Percentiles rank a stretch among this genome's conserved stretches.
Evolutionary conservation across 177 flowering plant genomes (phyloP).

Genomic region (Vitis hybrid): DNA sequence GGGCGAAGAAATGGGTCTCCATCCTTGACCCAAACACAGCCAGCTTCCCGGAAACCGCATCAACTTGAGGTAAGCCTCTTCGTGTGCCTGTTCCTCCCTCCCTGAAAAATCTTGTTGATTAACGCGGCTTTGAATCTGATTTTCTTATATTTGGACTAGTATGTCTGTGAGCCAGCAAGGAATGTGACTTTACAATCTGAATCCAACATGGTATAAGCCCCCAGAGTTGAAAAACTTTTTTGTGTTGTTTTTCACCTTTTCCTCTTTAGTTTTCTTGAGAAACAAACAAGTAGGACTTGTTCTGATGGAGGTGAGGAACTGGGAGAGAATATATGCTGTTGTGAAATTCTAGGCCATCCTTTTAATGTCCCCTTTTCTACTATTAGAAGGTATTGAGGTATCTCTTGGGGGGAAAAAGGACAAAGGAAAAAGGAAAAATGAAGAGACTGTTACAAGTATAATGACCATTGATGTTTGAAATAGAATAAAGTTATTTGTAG

Average conservation of each 20-base stretch:
- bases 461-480: not conserved
- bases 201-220: too few relatives aligned
- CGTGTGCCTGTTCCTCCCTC: too few relatives aligned
- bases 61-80: too few relatives aligned
- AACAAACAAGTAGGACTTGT: not conserved
- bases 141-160: too few relatives aligned
- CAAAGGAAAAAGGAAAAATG: not conserved
- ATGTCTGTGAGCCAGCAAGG: too few relatives aligned
- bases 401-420: constrained; percentile 8
- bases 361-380: constrained; percentile 11
- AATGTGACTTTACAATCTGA: too few relatives aligned
- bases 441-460: not conserved
- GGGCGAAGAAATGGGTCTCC: not conserved
- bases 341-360: constrained; percentile 19
- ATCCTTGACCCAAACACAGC: too few relatives aligned
- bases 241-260: not conserved
- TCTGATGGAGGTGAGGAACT: constrained; percentile 13
- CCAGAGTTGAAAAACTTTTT: not conserved
- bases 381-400: constrained; percentile 17
- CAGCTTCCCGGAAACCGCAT: not conserved
- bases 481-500: not conserved
- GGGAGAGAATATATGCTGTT: constrained; percentile 13
- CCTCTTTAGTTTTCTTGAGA: not conserved
- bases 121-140: too few relatives aligned
- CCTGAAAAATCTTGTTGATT: too few relatives aligned